These are phyloP conservation scores for Pleurotus sapidus DNA, from an alignment of 768 basidiomycete species.

Conservation along the genomic window DNA sequence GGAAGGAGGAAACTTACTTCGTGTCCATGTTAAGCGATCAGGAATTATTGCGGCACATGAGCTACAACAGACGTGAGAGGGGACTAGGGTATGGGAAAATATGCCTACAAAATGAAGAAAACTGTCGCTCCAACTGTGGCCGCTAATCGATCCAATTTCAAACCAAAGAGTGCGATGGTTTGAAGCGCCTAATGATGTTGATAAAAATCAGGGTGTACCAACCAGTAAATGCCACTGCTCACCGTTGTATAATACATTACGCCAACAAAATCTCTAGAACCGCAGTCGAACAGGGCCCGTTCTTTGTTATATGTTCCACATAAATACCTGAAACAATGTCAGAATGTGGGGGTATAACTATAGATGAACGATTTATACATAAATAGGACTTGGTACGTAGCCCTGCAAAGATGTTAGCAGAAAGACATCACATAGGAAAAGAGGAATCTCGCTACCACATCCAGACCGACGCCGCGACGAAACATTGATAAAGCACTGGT, in stretches of 20 bases:
- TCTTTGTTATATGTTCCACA: conserved; percentile 37
- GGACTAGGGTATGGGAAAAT: neutral
- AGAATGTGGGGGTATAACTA: conserved; percentile 13
- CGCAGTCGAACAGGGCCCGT: conserved; percentile 28
- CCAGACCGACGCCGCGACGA: conserved; percentile 59
- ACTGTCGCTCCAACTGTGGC: conserved; percentile 53
- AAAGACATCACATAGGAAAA: conserved; percentile 8
- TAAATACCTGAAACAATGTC: conserved; percentile 23
- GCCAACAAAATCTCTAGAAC: conserved; percentile 42
- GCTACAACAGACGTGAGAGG: neutral
- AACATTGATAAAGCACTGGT: conserved; percentile 56
- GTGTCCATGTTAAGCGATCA: conserved; percentile 11
- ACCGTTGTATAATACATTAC: conserved; percentile 49
- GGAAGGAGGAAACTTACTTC: conserved; percentile 10
- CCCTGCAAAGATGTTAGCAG: conserved; percentile 30
- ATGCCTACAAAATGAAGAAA: conserved; percentile 51
- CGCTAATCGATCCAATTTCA: conserved; percentile 65
- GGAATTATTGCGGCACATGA: conserved; percentile 12
- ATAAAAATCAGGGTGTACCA: neutral
- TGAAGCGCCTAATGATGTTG: conserved; percentile 37
- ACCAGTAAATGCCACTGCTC: conserved; percentile 5
- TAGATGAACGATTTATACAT: conserved; percentile 43
- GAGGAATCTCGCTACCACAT: conserved; percentile 40
- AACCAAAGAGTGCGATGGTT: conserved; percentile 70
- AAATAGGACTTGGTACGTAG: conserved; percentile 56